Conservation (phyloP, 805 yeast genomes). For the Metschnikowia continentalis region DNA sequence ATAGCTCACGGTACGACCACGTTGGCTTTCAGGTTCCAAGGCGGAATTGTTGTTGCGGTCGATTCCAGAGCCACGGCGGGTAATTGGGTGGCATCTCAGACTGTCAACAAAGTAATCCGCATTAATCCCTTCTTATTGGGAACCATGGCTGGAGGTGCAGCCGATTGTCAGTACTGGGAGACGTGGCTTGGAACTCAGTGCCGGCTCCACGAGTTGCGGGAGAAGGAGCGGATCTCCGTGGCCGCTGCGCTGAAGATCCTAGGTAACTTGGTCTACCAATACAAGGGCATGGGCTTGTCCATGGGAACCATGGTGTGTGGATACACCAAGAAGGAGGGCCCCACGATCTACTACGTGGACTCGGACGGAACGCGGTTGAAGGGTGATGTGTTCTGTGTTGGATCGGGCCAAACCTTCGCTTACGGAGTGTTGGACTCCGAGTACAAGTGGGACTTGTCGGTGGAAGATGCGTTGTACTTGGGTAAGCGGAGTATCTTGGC, state of each 20-base stretch:
- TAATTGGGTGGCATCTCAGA: slow-evolving; percentile 95
- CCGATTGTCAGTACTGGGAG: slow-evolving; percentile 99
- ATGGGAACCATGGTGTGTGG: slow-evolving; percentile 99
- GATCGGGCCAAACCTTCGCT: slow-evolving; percentile 98
- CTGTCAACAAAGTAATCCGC: slow-evolving; percentile 95
- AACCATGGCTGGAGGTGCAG: slow-evolving; percentile 99
- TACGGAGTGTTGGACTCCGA: slow-evolving; percentile 96
- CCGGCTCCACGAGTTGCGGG: slow-evolving; percentile 88
- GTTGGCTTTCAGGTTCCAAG: slow-evolving; percentile 91
- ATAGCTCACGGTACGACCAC: slow-evolving; percentile 99
- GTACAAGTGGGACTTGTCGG: slow-evolving; percentile 84
- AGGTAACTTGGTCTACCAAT: slow-evolving; percentile 82
- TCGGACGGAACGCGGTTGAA: slow-evolving; percentile 94
- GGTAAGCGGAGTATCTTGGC: slow-evolving; percentile 96
- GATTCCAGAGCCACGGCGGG: slow-evolving; percentile 99
- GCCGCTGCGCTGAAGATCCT: slow-evolving; percentile 96
- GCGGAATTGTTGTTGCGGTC: slow-evolving; percentile 93
- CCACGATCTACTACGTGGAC: slow-evolving; percentile 92
- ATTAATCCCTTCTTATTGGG: slow-evolving; percentile 94
- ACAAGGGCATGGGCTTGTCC: slow-evolving; percentile 96
- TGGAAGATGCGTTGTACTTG: slow-evolving; percentile 88
- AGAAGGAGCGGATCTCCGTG: slow-evolving; percentile 90
- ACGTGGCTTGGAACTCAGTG: slow-evolving; percentile 98
- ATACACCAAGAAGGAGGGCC: slow-evolving; percentile 90
- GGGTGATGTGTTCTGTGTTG: slow-evolving; percentile 95